These are phyloP conservation scores for Xerophyta viscosa DNA, from an alignment of 106 monocot species.

Conservation along the genomic window DNA sequence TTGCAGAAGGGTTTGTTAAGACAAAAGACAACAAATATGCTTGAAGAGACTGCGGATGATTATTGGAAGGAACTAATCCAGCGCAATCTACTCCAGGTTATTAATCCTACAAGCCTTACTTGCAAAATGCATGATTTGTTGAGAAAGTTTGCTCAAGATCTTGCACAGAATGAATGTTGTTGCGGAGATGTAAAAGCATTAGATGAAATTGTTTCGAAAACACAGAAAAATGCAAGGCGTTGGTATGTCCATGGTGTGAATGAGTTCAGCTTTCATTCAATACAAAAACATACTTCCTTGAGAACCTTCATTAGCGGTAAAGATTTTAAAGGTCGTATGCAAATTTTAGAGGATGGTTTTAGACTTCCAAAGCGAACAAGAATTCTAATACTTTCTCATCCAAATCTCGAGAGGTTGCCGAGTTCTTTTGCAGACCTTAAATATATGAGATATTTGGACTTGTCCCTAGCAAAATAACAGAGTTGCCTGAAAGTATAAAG, in stretches of 20 bases:
- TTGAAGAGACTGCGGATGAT: conserved; percentile 18
- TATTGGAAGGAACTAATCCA: conserved; percentile 21
- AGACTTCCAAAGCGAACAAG: neutral
- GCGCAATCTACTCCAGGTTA: conserved; percentile 20
- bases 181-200: conserved; percentile 1
- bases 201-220: neutral
- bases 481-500: conserved; percentile 13
- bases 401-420: conserved; percentile 2
- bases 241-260: neutral
- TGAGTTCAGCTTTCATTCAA: neutral
- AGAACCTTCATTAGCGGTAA: neutral
- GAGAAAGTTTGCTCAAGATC: conserved; percentile 12
- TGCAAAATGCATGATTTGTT: conserved; percentile 35
- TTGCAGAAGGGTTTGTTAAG: conserved; percentile 26
- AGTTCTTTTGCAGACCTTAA: conserved; percentile 1
- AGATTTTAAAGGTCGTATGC: no score
- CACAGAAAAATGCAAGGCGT: neutral
- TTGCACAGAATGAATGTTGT: conserved; percentile 12
- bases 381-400: conserved; percentile 6
- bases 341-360: neutral
- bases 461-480: neutral
- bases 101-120: neutral
- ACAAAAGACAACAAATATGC: neutral
- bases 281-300: neutral
- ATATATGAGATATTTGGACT: conserved; percentile 13